phyloP scores from a whole-genome alignment of 2,329 filamentous ascomycete species.

The Coleophoma cylindrospora region DNA sequence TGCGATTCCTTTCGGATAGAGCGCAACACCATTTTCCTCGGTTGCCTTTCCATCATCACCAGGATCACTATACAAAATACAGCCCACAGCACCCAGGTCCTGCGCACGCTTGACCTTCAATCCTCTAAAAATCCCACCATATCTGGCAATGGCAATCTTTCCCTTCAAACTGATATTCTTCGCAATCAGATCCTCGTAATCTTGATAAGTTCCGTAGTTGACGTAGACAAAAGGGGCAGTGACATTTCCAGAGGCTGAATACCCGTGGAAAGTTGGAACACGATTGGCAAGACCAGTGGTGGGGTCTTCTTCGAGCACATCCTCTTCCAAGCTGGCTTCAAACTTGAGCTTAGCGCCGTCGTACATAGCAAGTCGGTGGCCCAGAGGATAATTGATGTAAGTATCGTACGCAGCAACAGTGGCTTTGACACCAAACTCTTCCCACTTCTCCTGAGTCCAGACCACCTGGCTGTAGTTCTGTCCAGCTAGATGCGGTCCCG shows the following conservation, averaged over 20 bases:
- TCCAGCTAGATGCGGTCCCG: constrained; percentile 70
- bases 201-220: constrained; percentile 83
- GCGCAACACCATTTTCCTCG: constrained; percentile 71
- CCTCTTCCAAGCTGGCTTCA: constrained; percentile 77
- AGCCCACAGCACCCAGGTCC: constrained; percentile 84
- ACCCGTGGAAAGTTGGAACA: constrained; percentile 90
- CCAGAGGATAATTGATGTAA: constrained; percentile 73
- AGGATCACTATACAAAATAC: constrained; percentile 80
- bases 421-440: constrained; percentile 62
- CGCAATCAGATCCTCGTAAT: constrained; percentile 75
- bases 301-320: constrained; percentile 76
- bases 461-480: constrained; percentile 67
- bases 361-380: constrained; percentile 64
- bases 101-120: constrained; percentile 91
- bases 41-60: constrained; percentile 82
- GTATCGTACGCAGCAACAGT: constrained; percentile 67
- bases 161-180: constrained; percentile 73
- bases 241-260: constrained; percentile 88
- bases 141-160: constrained; percentile 83
- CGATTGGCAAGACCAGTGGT: constrained; percentile 68
- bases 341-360: constrained; percentile 59
- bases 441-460: constrained; percentile 73
- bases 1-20: constrained; percentile 83
- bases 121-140: constrained; percentile 82
- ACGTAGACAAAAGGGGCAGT: constrained; percentile 83